Base-by-base conservation (phyloP, 768 basidiomycete genomes). In the Tricholoma matsutake region DNA sequence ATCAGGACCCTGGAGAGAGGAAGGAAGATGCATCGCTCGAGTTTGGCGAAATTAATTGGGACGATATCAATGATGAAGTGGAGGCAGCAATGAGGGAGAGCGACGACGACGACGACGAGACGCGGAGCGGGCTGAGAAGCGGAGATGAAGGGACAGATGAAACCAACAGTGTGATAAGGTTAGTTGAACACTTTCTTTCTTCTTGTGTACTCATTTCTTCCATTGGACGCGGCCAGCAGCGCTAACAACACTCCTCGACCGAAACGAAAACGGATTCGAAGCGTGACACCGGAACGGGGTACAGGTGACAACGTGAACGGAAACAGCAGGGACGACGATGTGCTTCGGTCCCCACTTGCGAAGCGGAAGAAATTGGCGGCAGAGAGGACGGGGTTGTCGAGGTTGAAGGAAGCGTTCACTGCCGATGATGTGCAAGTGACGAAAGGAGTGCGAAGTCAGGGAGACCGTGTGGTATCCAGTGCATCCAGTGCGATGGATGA, bases 21-120 rank as follows among this genome's bases (percentile, higher is more conserved):
- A 75, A 69, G 37, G 67, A 69, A 28, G 66, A 74, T 60, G 66
- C 73, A 56, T 64, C 69, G 32, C 73, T 88, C 52, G 83, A 83
- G 69, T 76, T 87, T 60, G 80, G 75, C 60, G 85, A 85, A 51
- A 86, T 92, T 59, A 82, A 93, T 70, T 94, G 92, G 89, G 84
- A 86, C 65, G 88, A 87, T 65, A 88, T 92, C 65, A 91, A 92
- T 69, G 85, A 89, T 61, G 95, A 96, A 69, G 88, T 95, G 35
- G 92, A 94, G 63, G 93, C 88, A 45, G 88, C 91, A 39, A 86
- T 95, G 84, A 88, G 86, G 63, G 89, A 91, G 78, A 87, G 86
- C 63, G 86, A 89, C 61, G 87, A 85, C 31, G 82, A 83, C 9
- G 79, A 77, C 9, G 75, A 76, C 31, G 77, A 69, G 64, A 73